phyloP scores from a whole-genome alignment of 768 basidiomycete species.

The Pluteus cervinus region DNA sequence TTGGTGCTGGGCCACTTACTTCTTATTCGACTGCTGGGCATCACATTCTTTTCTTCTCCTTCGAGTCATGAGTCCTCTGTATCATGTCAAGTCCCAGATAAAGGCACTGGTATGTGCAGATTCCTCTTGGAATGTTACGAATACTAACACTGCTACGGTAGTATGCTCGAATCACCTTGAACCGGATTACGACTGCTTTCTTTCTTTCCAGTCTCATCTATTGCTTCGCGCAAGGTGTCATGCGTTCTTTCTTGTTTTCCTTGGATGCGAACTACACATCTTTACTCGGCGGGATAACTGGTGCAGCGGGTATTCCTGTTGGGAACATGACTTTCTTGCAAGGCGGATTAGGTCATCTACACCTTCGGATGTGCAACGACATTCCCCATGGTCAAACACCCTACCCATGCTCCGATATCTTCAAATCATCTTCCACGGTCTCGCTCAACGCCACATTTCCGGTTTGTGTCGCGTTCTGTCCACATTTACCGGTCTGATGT shows the following conservation, averaged over 20 bases:
- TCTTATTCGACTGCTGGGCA: constrained; percentile 4
- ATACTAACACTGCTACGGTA: constrained; percentile 9
- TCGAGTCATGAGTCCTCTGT: constrained; percentile 7
- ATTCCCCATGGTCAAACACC: constrained; percentile 30
- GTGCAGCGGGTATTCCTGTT: constrained; percentile 26
- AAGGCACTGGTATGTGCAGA: constrained; percentile 10
- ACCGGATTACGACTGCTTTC: constrained; percentile 36
- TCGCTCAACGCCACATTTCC: too few relatives aligned
- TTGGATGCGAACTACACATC: constrained; percentile 35
- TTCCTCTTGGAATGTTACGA: background rate
- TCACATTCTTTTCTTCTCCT: constrained; percentile 7
- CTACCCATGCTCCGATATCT: constrained; percentile 29
- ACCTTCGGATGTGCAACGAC: constrained; percentile 38
- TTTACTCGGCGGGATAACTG: constrained; percentile 31
- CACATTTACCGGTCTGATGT: too few relatives aligned
- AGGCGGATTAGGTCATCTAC: constrained; percentile 19
- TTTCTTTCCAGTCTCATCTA: constrained; percentile 45
- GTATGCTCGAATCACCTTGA: constrained; percentile 33
- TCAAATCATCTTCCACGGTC: too few relatives aligned
- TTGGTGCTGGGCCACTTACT: background rate
- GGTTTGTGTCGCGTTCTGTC: too few relatives aligned
- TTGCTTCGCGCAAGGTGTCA: constrained; percentile 45
- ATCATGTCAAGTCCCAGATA: constrained; percentile 12
- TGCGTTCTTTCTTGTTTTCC: constrained; percentile 42
- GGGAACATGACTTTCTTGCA: constrained; percentile 31